Evolutionary conservation across 192 early-diverging fungal genomes (phyloP), one percentile per base, ranked within the genome.

Genomic region (Gonapodya prolifera): DNA sequence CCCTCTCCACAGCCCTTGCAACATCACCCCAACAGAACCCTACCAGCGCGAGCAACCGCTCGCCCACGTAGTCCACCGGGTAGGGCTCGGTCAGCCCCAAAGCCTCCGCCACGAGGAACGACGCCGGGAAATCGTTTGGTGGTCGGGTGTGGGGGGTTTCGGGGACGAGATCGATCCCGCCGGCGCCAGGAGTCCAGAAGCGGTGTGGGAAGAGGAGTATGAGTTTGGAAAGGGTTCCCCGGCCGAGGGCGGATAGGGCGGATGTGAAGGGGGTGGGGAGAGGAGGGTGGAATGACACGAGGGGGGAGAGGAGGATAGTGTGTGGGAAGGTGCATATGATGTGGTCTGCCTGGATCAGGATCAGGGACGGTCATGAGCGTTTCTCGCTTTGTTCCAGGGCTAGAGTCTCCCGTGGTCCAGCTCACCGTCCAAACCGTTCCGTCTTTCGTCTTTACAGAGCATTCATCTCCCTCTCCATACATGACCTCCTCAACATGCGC

Each of bases 191-290:
- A 32, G 18, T 8, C 71, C 71, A 73, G 71, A 73, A 73, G 71
- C 71, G 71, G 28, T 8, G 31, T 2, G 71, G 71, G 31, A 73
- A 73, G 31, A 30, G 71, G 8, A 73, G 32, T 2, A 73, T 30
- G 71, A 73, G 71, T 29, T 73, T 73, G 71, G 71, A 30, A 32
- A 73, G 71, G 32, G 71, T 73, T 2, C 71, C 71, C 8, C 8
- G 2, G 31, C 8, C 8, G 71, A 73, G 71, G 71, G 71, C 2
- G 71, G 71, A 73, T 2, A 73, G 32, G 31, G 18, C 18, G 29
- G 18, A 18, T 2, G 8, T 18, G 28, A 30, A 32, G 71, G 71
- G 28, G 31, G 71, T 13, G 71, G 71, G 71, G 28, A 73, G 32
- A 29, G 71, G 71, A 13, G 71, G 71, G 18, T 73, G 2, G 31